A percentile compares a stretch with the other conserved stretches of the same genome.
Conservation (phyloP, 495 filamentous ascomycete genomes). For the Lasiosphaeris hirsuta region DNA sequence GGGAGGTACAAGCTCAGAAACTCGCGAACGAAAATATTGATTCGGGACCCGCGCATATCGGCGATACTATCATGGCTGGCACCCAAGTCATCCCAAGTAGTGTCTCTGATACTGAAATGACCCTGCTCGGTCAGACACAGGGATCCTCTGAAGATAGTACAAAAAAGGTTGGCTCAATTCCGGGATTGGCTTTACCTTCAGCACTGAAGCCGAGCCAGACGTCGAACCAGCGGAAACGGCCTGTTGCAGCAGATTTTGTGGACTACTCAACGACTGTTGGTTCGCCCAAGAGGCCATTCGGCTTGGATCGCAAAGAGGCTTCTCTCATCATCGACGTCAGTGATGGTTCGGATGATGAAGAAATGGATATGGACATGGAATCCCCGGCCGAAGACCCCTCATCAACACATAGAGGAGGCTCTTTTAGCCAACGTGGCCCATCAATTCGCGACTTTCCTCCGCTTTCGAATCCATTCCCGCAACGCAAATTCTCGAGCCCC, state of each 20-base stretch:
- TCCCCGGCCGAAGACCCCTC: constrained; percentile 40
- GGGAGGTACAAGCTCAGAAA: constrained; percentile 26
- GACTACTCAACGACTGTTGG: constrained; percentile 44
- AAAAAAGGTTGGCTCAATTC: constrained; percentile 6
- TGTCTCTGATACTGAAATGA: no score
- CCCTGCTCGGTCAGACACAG: no score
- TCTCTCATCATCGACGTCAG: constrained; percentile 76
- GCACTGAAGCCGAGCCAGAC: constrained; percentile 2
- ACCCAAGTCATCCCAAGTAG: no score
- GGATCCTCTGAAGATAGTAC: neutral
- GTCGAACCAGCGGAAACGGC: constrained; percentile 60
- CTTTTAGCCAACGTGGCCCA: constrained; percentile 28
- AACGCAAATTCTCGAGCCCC: constrained; percentile 38
- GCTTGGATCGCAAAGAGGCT: constrained; percentile 46
- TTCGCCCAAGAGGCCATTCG: constrained; percentile 62
- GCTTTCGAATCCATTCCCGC: constrained; percentile 36
- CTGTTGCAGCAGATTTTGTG: constrained; percentile 81
- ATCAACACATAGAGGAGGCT: constrained; percentile 18
- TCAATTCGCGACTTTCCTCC: constrained; percentile 45
- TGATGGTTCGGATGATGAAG: constrained; percentile 43
- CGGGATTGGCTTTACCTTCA: constrained; percentile 12
- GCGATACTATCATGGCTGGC: no score
- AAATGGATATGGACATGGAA: constrained; percentile 50
- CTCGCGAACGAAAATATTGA: neutral
- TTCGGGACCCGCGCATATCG: no score